Conservation (phyloP, 148 eudicot species). For the Polygonum maritimum region DNA sequence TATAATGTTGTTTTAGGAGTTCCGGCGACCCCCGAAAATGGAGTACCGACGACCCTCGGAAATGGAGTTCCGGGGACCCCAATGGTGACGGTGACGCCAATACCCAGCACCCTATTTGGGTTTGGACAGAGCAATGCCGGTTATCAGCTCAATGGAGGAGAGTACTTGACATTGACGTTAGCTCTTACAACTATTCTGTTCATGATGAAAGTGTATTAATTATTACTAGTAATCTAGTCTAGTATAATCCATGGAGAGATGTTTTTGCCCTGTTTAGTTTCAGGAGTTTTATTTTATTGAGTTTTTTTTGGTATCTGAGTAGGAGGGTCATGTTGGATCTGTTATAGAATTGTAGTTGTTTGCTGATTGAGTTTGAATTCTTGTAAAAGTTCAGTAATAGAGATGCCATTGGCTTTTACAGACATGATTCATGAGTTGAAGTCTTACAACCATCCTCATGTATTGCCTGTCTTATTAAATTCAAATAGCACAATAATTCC, state of each 20-base stretch:
- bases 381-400: neutral
- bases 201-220: neutral
- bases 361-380: neutral
- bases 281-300: no score
- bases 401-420: neutral
- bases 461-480: no score
- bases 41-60: no score
- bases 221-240: neutral
- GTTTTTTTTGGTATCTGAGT: neutral
- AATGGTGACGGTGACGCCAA: conserved; percentile 32
- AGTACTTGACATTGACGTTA: conserved; percentile 13
- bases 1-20: neutral
- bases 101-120: conserved; percentile 27
- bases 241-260: neutral
- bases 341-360: neutral
- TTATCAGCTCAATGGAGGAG: conserved; percentile 16
- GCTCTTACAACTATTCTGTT: conserved; percentile 13
- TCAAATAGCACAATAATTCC: neutral
- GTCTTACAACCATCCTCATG: no score
- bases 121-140: conserved; percentile 27
- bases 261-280: no score
- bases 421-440: no score
- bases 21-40: neutral
- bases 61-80: neutral
- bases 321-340: neutral